Evolutionary conservation across 805 yeast species (phyloP), one percentile per base, ranked within the genome.

Genomic region (Ogataea saltuana): DNA sequence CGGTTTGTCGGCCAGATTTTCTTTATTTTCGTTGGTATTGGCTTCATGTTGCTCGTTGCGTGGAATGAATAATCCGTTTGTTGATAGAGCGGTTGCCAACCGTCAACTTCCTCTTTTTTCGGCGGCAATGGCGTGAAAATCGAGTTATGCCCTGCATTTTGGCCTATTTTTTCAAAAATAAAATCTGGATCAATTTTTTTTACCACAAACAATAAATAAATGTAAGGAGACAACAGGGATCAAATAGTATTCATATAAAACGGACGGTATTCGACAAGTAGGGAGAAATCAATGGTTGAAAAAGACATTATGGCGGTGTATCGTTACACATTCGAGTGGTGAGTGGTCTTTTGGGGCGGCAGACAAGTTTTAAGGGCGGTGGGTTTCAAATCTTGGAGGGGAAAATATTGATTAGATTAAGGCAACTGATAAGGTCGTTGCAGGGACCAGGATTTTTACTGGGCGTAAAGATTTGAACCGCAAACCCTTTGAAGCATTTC

Each of bases 21-120:
- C 13, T 77, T 75, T 29, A 66, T 80, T 42, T 52, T 70, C 15
- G 60, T 74, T 15, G 90, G 90, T 1, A 70, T 82, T 43, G 68
- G 71, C 1, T 53, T 81, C 50, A 82, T 84, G 85, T 74, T 76
- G 41, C 48, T 57, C 16, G 71, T 76, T 37, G 73, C 78, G 4
- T 71, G 76, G 72, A 64, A 62, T 23, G 78, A 74, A 50, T 71
- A 48, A 50, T 36, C 33, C 26, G 7, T 26, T 22, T 22, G n/a
- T 13, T 17, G 7, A 31, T 20, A 40, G 20, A 30, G 16, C 25
- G 13, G 18, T n/a, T n/a, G n/a, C n/a, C n/a, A n/a, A n/a, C n/a
- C n/a, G n/a, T n/a, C n/a, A n/a, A n/a, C n/a, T n/a, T n/a, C n/a
- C n/a, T n/a, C n/a, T 15, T 15, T 16, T 15, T 6, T 3, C n/a